Evolutionary conservation across 805 yeast species (phyloP), one percentile per base, ranked within the genome.

Genomic region (Myxozyma neotropica): DNA sequence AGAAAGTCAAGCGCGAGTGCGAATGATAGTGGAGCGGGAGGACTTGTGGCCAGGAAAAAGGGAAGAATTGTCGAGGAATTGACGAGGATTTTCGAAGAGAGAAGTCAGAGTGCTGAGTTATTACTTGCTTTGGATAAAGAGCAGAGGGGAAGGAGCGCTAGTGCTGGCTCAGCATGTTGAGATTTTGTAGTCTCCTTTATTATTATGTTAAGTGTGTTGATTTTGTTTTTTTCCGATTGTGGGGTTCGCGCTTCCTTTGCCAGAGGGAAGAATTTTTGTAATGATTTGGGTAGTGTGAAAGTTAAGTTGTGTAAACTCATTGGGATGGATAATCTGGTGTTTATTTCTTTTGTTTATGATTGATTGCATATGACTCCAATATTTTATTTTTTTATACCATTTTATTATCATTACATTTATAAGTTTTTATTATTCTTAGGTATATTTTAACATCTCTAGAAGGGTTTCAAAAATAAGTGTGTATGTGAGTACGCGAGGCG

Each of bases 41-140:
- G 38, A 15, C 17, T 42, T 10, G 45, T 29, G 15, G 50, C 56
- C 19, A 29, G 66, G 48, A 61, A 58, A 40, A 56, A 57, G 27
- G 68, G 68, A 15, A 44, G 51, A 52, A 42, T 64, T 33, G 65
- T 64, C n/a, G 62, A 64, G 48, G 63, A 64, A 38, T 53, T 64
- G 38, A 31, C 66, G 4, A 35, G 49, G 23, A 54, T 64, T 10
- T 64, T 64, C 35, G 68, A 64, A 38, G 68, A 64, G 54, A 54
- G 68, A 23, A 59, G 65, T 33, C 64, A 63, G 59, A 62, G 62
- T 26, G 67, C 63, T 4, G 57, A 56, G 51, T 33, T 60, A 39
- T 50, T 64, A 27, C 57, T 59, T 39, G 63, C 54, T 44, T 35
- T 62, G 51, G 64, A 51, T 40, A 24, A 23, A 21, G 40, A 51